phyloP scores from a whole-genome alignment of 805 yeast genomes.

The Cyberlindnera veronae region DNA sequence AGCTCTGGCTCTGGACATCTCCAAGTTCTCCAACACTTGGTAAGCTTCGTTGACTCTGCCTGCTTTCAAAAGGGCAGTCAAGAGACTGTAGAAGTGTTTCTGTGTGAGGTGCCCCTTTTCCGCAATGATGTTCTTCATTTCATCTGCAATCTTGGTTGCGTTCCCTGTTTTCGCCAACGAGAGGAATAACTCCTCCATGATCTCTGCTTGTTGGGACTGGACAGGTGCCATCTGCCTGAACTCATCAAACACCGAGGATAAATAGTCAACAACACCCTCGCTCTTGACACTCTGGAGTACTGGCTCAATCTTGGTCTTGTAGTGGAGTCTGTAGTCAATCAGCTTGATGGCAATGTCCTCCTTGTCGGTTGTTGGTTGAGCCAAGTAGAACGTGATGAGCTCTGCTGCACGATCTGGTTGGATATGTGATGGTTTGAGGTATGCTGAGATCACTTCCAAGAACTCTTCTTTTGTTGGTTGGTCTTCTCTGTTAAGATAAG shows the following conservation, averaged over 20 bases:
- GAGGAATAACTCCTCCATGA: conserved; percentile 19
- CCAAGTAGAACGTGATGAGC: conserved; percentile 27
- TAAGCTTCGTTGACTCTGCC: conserved; percentile 30
- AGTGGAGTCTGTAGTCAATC: conserved; percentile 25
- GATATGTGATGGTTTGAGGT: conserved; percentile 16
- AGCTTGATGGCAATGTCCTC: conserved; percentile 22
- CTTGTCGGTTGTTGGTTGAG: conserved; percentile 15
- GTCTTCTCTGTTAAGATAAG: conserved; percentile 29
- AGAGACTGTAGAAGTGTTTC: conserved; percentile 25
- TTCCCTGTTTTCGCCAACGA: conserved; percentile 19
- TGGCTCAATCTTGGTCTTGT: conserved; percentile 24
- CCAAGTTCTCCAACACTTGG: conserved; percentile 32
- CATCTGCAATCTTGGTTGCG: conserved; percentile 9
- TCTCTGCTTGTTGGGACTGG: conserved; percentile 19
- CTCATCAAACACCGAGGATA: conserved; percentile 18
- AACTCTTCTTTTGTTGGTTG: conserved; percentile 27
- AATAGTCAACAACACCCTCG: conserved; percentile 14
- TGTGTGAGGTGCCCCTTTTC: conserved; percentile 18
- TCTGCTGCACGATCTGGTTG: conserved; percentile 4
- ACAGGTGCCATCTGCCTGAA: conserved; percentile 17
- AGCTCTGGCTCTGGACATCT: conserved; percentile 18
- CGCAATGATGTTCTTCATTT: conserved; percentile 13
- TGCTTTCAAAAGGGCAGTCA: conserved; percentile 25
- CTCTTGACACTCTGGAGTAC: conserved; percentile 18
- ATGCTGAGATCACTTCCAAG: conserved; percentile 25